Conservation (phyloP, 805 yeast genomes). For the Hanseniaspora guilliermondii region DNA sequence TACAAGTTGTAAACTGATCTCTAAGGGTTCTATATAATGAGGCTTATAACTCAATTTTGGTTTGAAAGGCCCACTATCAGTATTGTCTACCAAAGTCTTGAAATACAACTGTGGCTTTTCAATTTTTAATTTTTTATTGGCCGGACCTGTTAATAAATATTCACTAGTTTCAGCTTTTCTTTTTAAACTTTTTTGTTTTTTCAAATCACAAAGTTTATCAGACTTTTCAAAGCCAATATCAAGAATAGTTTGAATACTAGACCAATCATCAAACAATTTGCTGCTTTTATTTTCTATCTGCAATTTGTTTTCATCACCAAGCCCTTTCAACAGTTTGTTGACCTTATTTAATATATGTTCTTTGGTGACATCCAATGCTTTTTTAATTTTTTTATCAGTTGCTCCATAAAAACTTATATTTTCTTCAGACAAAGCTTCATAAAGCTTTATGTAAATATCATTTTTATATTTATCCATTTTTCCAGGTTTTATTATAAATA, state of each 20-base stretch:
- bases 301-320: slow-evolving; percentile 25
- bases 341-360: slow-evolving; percentile 34
- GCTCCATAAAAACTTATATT: slow-evolving; percentile 69
- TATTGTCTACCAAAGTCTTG: slow-evolving; percentile 48
- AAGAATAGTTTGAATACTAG: slow-evolving; percentile 43
- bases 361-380: slow-evolving; percentile 32
- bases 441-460: slow-evolving; percentile 1
- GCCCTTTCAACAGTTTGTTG: slow-evolving; percentile 33
- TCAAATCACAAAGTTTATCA: slow-evolving; percentile 51
- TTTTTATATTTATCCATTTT: not conserved
- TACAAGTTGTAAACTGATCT: slow-evolving; percentile 36
- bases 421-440: slow-evolving; percentile 49
- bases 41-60: slow-evolving; percentile 70
- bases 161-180: slow-evolving; percentile 11
- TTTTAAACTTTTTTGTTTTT: slow-evolving; percentile 21
- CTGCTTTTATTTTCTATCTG: slow-evolving; percentile 30
- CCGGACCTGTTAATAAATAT: slow-evolving; percentile 8
- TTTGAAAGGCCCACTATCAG: slow-evolving; percentile 57
- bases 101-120: slow-evolving; percentile 63
- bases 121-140: slow-evolving; percentile 16
- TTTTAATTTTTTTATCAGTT: slow-evolving; percentile 38
- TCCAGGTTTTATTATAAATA: not conserved
- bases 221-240: slow-evolving; percentile 67
- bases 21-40: slow-evolving; percentile 44
- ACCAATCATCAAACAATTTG: slow-evolving; percentile 45